Conservation (phyloP, 106 monocot species). For the Vanilla planifolia region DNA sequence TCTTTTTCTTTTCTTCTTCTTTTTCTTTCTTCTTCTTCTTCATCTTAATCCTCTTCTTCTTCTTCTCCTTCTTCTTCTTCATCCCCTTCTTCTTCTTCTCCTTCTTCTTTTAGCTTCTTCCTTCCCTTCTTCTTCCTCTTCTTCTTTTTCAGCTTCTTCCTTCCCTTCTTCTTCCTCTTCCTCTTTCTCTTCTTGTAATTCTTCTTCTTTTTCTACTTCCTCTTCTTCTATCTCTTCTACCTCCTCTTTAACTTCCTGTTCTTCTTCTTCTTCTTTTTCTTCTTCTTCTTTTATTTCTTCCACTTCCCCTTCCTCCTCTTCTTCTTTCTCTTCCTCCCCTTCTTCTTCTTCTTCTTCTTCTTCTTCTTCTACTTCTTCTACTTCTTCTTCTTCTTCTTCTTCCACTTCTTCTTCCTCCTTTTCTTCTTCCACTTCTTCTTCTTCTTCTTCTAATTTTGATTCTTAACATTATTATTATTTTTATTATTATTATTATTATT, state of each 20-base stretch:
- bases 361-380: not conserved
- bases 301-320: not conserved
- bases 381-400: not conserved
- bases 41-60: too few species aligned
- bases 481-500: too few species aligned
- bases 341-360: not conserved
- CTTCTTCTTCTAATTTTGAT: too few species aligned
- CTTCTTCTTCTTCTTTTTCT: not conserved
- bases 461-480: not conserved
- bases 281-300: not conserved
- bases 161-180: not conserved
- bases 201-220: too few species aligned
- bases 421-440: not conserved
- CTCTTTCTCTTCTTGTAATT: not conserved
- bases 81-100: too few species aligned
- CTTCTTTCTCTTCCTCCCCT: not conserved
- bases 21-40: not conserved
- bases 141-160: too few species aligned
- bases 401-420: not conserved
- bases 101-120: too few species aligned
- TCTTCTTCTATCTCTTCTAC: too few species aligned
- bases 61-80: not conserved
- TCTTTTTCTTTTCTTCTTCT: not conserved
- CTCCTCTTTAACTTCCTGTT: too few species aligned
- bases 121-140: not conserved